Conservation (phyloP, 352 stramenopile genomes). For the Globisporangium apiculatum region DNA sequence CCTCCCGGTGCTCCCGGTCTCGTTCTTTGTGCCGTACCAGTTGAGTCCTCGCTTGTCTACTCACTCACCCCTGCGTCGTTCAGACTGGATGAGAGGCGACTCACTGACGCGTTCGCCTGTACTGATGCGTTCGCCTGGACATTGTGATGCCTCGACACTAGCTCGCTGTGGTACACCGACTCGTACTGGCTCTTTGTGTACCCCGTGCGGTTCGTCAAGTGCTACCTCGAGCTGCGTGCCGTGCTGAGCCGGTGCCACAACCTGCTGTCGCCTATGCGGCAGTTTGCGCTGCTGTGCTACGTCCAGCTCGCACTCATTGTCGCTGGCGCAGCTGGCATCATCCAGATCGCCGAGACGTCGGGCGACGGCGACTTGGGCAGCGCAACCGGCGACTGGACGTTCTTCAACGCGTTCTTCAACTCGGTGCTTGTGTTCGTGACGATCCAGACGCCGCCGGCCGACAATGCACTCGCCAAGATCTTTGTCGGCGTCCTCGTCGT, state of each 20-base stretch:
- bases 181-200: slow-evolving; percentile 82
- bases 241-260: slow-evolving; percentile 76
- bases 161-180: slow-evolving; percentile 71
- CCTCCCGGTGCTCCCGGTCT: slow-evolving; percentile 66
- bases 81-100: too few relatives aligned
- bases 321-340: slow-evolving; percentile 66
- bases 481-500: slow-evolving; percentile 80
- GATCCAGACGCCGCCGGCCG: slow-evolving; percentile 74
- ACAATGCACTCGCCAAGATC: slow-evolving; percentile 76
- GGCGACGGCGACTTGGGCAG: slow-evolving; percentile 28
- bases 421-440: slow-evolving; percentile 85
- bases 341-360: slow-evolving; percentile 82
- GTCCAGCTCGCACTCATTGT: slow-evolving; percentile 77
- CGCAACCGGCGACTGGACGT: slow-evolving; percentile 74
- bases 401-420: slow-evolving; percentile 88
- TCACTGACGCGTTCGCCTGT: neutral
- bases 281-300: slow-evolving; percentile 80
- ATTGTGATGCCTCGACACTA: slow-evolving; percentile 11
- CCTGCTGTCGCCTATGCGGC: slow-evolving; percentile 67
- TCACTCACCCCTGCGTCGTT: neutral
- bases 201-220: slow-evolving; percentile 76
- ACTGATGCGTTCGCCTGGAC: neutral
- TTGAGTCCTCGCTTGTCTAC: slow-evolving; percentile 20
- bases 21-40: slow-evolving; percentile 70
- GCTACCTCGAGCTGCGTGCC: slow-evolving; percentile 64